A percentile compares a stretch with the other conserved stretches of the same genome.
These are phyloP conservation scores for Starmerella asiatica DNA, from an alignment of 805 yeast species.

Conservation along the genomic window DNA sequence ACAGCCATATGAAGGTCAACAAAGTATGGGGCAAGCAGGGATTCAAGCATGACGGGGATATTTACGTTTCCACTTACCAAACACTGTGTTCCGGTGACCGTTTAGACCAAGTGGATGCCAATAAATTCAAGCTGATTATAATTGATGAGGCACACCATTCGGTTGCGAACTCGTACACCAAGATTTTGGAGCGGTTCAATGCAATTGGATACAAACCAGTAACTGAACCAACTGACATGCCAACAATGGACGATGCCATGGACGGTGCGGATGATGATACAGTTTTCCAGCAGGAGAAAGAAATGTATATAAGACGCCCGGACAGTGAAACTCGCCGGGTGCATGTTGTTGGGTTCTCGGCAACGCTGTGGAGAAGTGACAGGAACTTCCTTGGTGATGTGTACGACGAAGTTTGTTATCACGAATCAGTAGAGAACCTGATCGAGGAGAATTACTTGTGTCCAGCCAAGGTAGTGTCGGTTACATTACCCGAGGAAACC, in stretches of 20 bases:
- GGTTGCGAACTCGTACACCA: conserved; percentile 52
- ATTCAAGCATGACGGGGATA: conserved; percentile 35
- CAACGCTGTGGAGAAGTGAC: conserved; percentile 74
- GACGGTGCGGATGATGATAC: neutral
- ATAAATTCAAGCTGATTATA: conserved; percentile 55
- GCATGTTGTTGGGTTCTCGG: conserved; percentile 71
- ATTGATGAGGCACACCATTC: conserved; percentile 93
- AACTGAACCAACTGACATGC: neutral
- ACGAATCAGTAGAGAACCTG: conserved; percentile 51
- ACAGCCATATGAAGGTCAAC: conserved; percentile 42
- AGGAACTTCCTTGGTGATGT: conserved; percentile 41
- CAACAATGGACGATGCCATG: neutral
- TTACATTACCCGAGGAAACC: conserved; percentile 20
- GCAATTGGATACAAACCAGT: conserved; percentile 8
- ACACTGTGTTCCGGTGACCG: conserved; percentile 40
- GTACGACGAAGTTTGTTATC: conserved; percentile 64
- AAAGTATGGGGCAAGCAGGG: conserved; percentile 53
- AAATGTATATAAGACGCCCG: neutral
- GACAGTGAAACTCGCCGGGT: conserved; percentile 30
- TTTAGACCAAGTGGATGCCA: conserved; percentile 41
- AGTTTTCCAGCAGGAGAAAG: too few species aligned
- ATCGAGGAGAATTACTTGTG: conserved; percentile 55
- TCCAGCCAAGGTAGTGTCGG: conserved; percentile 51
- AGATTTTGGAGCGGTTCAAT: conserved; percentile 45
- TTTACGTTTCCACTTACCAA: conserved; percentile 66